Conservation (phyloP, 225 moss, liverwort and hornwort genomes). For the Asterella californica region DNA sequence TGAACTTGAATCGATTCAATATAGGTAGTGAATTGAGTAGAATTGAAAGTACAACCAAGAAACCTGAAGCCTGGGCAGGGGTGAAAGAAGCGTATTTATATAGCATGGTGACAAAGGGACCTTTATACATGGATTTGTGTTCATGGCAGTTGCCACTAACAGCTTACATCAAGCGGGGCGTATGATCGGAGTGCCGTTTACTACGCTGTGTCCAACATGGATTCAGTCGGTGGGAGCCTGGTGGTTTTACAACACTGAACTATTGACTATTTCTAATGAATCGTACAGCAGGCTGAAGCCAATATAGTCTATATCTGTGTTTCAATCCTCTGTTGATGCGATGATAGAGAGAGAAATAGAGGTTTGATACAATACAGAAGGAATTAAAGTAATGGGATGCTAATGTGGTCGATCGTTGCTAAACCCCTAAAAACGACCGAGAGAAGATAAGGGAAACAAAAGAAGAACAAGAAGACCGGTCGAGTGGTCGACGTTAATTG, state of each 20-base stretch:
- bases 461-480: background rate
- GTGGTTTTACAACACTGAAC: slow-evolving; percentile 31
- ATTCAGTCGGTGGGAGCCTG: slow-evolving; percentile 7
- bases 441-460: background rate
- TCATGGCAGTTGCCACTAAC: slow-evolving; percentile 32
- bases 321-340: slow-evolving; percentile 19
- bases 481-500: slow-evolving; percentile 19
- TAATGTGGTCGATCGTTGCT: background rate
- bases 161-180: slow-evolving; percentile 38
- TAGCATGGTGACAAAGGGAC: slow-evolving; percentile 43
- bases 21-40: no score
- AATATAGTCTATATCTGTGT: slow-evolving; percentile 30
- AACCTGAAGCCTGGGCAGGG: background rate
- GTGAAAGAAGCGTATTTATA: slow-evolving; percentile 33
- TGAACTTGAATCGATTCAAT: no score
- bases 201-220: slow-evolving; percentile 35
- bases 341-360: background rate
- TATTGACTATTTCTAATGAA: slow-evolving; percentile 23
- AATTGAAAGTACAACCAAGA: background rate
- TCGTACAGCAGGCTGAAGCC: slow-evolving; percentile 38
- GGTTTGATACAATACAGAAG: slow-evolving; percentile 6
- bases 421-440: background rate
- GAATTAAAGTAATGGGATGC: background rate
- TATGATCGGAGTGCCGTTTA: slow-evolving; percentile 34
- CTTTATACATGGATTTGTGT: slow-evolving; percentile 41